Evolutionary conservation across 1,284 basidiomycete genomes (phyloP), one percentile per base, ranked within the genome.

Genomic region (Gymnopus androsaceus): DNA sequence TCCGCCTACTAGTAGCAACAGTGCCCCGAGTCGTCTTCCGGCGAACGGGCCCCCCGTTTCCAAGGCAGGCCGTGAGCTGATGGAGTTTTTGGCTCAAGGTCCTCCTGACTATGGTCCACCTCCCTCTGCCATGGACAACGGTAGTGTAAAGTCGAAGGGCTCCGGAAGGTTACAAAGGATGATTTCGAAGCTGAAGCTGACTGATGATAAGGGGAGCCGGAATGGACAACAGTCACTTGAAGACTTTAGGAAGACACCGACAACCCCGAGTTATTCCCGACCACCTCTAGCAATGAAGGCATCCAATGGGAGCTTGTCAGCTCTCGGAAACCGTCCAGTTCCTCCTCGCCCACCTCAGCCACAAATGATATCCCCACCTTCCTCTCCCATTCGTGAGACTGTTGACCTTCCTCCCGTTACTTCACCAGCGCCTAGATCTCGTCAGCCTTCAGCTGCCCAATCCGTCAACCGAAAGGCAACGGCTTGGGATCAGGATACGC

Each of bases 181-280:
- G 85, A 88, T 92, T 63, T 90, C 88, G 23, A 84, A 83, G 61
- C 73, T 92, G 45, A 83, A 81, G 47, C 72, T 89, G 54, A 77
- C 82, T 5, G 75, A 75, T 27, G 79, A 77, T 52, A 83, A 83
- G 63, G 67, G 67, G 51, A 42, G n/a, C 17, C 65, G 82, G 61
- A 51, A 48, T 23, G 45, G 58, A 30, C 55, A 61, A 44, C 54
- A 64, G 57, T 58, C 60, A 14, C 14, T 49, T 15, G 59, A 64
- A 42, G 53, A 65, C 46, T 44, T 55, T n/a, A 34, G 27, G 23
- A 66, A 59, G 42, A 59, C 51, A 2, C 40, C 40, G 14, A 48
- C 55, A 9, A 51, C 55, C 30, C 59, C 52, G 54, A 47, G 40
- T 50, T 54, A 66, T 61, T 60, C 45, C 58, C 63, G 33, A 62